Evolutionary conservation across 495 filamentous ascomycete genomes (phyloP).

Genomic region (Geopyxis carbonaria): DNA sequence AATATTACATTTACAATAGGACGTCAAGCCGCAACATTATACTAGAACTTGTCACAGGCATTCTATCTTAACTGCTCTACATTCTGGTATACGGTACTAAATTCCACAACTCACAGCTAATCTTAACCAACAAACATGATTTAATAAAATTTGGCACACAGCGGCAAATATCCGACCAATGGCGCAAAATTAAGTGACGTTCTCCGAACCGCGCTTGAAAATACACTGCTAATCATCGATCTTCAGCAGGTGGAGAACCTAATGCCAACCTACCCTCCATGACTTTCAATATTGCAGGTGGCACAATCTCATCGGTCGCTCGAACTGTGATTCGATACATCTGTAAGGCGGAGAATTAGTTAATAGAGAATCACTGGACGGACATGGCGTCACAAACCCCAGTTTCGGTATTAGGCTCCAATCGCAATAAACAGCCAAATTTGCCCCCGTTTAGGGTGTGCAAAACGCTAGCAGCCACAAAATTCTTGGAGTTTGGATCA

Average conservation of each 20-base stretch:
- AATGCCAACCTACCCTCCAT: slow-evolving; percentile 69
- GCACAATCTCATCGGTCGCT: slow-evolving; percentile 80
- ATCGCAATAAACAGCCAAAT: slow-evolving; percentile 76
- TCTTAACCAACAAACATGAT: too few relatives aligned
- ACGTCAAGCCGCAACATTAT: too few relatives aligned
- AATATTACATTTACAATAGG: too few relatives aligned
- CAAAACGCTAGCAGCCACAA: slow-evolving; percentile 80
- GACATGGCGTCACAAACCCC: slow-evolving; percentile 41
- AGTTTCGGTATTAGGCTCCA: slow-evolving; percentile 87
- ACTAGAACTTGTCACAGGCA: too few relatives aligned
- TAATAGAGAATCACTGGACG: not conserved
- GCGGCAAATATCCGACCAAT: too few relatives aligned
- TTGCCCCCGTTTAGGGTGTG: slow-evolving; percentile 74
- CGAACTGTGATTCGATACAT: slow-evolving; percentile 91
- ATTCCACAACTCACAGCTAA: too few relatives aligned
- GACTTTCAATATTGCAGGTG: slow-evolving; percentile 58
- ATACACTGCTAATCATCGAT: slow-evolving; percentile 7
- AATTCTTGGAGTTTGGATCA: slow-evolving; percentile 79
- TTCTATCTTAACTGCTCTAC: too few relatives aligned
- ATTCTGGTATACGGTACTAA: too few relatives aligned
- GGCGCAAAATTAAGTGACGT: too few relatives aligned
- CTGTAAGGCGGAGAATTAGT: slow-evolving; percentile 35
- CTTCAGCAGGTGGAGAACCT: slow-evolving; percentile 28
- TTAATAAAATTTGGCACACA: too few relatives aligned
- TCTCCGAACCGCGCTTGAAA: too few relatives aligned